A percentile compares a stretch with the other conserved stretches of the same genome.
Evolutionary conservation across 2,329 filamentous ascomycete genomes (phyloP).

Genomic region (Trichoderma atroviride): DNA sequence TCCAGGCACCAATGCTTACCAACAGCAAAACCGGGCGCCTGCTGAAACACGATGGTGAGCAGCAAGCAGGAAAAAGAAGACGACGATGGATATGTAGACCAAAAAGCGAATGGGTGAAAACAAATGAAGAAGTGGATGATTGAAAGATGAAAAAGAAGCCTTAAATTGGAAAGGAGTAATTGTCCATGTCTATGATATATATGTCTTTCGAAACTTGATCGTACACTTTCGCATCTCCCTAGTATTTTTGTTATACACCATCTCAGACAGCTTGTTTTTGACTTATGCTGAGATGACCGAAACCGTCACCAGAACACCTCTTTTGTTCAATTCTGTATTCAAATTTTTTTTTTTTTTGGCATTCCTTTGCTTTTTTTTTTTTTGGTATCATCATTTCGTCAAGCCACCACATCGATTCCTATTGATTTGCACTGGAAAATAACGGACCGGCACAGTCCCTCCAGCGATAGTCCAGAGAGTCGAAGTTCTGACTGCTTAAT

Average conservation of each 20-base stretch:
- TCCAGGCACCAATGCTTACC: background rate
- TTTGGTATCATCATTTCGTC: constrained; percentile 40
- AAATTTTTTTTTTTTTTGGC: background rate
- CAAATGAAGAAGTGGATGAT: background rate
- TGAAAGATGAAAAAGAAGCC: background rate
- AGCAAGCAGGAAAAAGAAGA: background rate
- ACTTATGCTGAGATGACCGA: constrained; percentile 7
- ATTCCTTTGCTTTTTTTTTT: background rate
- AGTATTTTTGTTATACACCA: constrained; percentile 28
- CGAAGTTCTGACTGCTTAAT: constrained; percentile 84
- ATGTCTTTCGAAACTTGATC: constrained; percentile 1
- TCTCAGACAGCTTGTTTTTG: background rate
- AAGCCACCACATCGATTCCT: constrained; percentile 72
- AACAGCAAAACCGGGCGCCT: background rate
- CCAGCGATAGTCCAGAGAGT: constrained; percentile 69
- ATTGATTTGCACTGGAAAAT: constrained; percentile 77
- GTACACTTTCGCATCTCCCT: constrained; percentile 11
- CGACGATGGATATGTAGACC: background rate
- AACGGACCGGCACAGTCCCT: constrained; percentile 72
- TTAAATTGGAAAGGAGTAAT: background rate
- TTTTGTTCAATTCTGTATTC: background rate
- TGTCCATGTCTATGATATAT: constrained; percentile 9
- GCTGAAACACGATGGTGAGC: background rate
- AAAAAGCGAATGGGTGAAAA: no score
- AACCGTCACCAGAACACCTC: background rate